Conservation (phyloP, 768 basidiomycete species). For the Amanita polypyramis region DNA sequence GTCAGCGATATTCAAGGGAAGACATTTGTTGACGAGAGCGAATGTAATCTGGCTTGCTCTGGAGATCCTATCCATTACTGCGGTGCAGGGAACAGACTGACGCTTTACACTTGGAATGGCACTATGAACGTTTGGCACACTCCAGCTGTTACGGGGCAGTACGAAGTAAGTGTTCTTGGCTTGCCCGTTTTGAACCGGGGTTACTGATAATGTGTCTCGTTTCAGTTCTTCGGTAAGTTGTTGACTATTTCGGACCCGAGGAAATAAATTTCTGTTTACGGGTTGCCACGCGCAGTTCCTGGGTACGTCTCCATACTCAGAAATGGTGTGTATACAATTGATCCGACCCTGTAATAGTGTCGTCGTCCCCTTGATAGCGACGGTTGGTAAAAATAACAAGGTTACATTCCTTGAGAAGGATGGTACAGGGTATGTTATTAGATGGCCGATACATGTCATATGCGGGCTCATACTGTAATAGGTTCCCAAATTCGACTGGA, state of each 20-base stretch:
- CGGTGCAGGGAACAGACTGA: conserved; percentile 45
- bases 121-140: conserved; percentile 52
- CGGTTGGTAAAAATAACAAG: conserved; percentile 73
- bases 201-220: background rate
- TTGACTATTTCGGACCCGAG: background rate
- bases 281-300: conserved; percentile 25
- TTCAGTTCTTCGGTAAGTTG: conserved; percentile 36
- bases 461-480: conserved; percentile 12
- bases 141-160: conserved; percentile 53
- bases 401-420: conserved; percentile 70
- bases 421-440: conserved; percentile 41
- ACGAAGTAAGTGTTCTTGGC: conserved; percentile 39
- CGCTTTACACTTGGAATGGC: conserved; percentile 45
- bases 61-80: conserved; percentile 65
- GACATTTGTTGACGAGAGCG: conserved; percentile 27
- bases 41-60: conserved; percentile 47
- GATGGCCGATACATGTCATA: background rate
- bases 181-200: too few species aligned
- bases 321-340: conserved; percentile 5
- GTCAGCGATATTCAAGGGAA: conserved; percentile 37
- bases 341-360: conserved; percentile 38
- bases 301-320: conserved; percentile 24
- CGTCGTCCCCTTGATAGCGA: conserved; percentile 63
- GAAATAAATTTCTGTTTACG: conserved; percentile 2
- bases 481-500: conserved; percentile 56